Evolutionary conservation across 2,329 filamentous ascomycete species (phyloP).

Genomic region (Exophiala alcalophila): DNA sequence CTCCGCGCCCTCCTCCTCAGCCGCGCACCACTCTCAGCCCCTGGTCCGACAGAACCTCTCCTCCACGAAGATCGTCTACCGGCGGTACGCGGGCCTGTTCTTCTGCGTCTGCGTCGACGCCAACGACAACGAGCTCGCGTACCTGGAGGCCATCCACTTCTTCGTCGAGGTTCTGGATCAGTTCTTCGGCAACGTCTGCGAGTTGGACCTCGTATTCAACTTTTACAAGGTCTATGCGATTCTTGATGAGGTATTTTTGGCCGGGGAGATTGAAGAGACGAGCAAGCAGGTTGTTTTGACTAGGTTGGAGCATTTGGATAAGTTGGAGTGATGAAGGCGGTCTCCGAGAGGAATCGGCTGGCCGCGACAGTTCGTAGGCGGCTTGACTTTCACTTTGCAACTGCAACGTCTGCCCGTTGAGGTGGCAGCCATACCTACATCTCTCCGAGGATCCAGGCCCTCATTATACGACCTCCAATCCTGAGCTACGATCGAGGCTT

Average conservation of each 20-base stretch:
- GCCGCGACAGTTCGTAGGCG: too few species aligned
- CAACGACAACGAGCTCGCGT: slow-evolving; percentile 97
- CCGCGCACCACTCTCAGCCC: slow-evolving; percentile 18
- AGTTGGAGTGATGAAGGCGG: slow-evolving; percentile 68
- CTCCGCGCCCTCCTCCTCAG: slow-evolving; percentile 31
- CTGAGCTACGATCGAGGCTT: too few species aligned
- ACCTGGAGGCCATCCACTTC: slow-evolving; percentile 96
- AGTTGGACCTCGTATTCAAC: slow-evolving; percentile 81
- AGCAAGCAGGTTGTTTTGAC: slow-evolving; percentile 97
- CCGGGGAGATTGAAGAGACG: slow-evolving; percentile 97
- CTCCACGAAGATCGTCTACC: slow-evolving; percentile 90
- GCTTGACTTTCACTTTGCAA: too few species aligned
- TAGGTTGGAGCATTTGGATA: slow-evolving; percentile 89
- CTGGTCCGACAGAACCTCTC: slow-evolving; percentile 32
- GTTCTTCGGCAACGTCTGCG: slow-evolving; percentile 98
- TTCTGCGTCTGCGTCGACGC: slow-evolving; percentile 99
- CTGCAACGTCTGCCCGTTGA: too few species aligned
- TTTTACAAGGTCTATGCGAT: slow-evolving; percentile 92
- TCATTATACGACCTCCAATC: too few species aligned
- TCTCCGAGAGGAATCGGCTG: too few species aligned
- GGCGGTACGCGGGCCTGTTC: slow-evolving; percentile 95
- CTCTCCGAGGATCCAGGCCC: too few species aligned
- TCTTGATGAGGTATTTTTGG: slow-evolving; percentile 94
- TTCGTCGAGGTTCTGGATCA: slow-evolving; percentile 98
- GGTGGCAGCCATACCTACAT: too few species aligned